Base-by-base conservation (phyloP, 2,329 filamentous ascomycete genomes). In the Neofusicoccum laricinum region DNA sequence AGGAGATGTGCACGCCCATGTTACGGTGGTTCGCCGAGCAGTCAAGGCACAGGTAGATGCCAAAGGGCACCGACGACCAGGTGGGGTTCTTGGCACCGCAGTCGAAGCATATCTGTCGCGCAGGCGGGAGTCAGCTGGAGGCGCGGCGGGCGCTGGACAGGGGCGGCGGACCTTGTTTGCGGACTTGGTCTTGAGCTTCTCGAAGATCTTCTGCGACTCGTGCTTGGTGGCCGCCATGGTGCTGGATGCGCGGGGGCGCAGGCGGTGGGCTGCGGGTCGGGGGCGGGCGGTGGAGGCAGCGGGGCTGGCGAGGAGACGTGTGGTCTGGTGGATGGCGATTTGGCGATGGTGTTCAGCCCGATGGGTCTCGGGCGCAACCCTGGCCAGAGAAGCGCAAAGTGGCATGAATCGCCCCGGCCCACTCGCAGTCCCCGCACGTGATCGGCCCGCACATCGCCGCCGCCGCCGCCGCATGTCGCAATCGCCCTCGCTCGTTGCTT, bases 1-100 rank as follows among this genome's bases (percentile, higher is more conserved):
- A 99, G 71, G 94, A 97, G 80, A 99, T 97, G 80, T 99, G 95
- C 66, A 98, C 94, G 78, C 95, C 95, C 73, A 99, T 88, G 79
- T 98, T 98, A 72, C 95, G 90, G 80, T 99, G 95, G 78, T 97
- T 93, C 64, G 94, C 90, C 46, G 94, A 97, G 82, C 95, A 99
- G 81, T 99, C 95, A 73, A 99, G 89, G 76, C 95, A 99, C 21
- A 99, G 88, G 78, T 98, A 99, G 77, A 99, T 98, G 75, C 92
- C 95, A 69, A 99, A 93, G 11, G 94, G 93, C 36, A 97, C 93
- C 6, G 94, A 98, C 7, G 93, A 96, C 95, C 95, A 99, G 65
- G 95, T 98, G 67, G 95, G 95, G 76, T 97, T 97, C 81, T 98
- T 98, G 73, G 93, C 90, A 76, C 91, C 89, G 80, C 95, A 99